These are phyloP conservation scores for Penicillium antarcticum DNA, from an alignment of 495 filamentous ascomycete species.

Conservation along the genomic window DNA sequence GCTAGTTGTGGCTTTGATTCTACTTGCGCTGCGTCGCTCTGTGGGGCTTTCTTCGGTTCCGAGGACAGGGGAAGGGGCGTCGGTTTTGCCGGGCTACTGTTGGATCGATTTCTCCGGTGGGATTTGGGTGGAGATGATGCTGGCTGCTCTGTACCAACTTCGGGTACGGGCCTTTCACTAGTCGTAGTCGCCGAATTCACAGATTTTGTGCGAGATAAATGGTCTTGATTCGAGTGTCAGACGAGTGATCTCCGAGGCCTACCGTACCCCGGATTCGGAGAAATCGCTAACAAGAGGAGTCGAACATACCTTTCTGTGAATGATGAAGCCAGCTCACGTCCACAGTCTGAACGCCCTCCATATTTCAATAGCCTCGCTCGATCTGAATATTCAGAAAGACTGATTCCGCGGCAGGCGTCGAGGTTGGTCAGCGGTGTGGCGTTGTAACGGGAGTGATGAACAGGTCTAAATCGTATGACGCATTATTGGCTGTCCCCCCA, in stretches of 20 bases:
- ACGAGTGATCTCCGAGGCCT: not conserved
- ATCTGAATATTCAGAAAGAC: not conserved
- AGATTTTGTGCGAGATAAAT: slow-evolving; percentile 41
- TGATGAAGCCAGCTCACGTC: slow-evolving; percentile 71
- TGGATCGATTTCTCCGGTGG: slow-evolving; percentile 23
- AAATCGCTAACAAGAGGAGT: not conserved
- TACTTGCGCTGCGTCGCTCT: slow-evolving; percentile 12
- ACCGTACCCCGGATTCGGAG: not conserved
- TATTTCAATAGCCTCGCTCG: slow-evolving; percentile 21
- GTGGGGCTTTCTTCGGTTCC: slow-evolving; percentile 13
- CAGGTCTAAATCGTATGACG: slow-evolving; percentile 24
- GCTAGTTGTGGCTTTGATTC: slow-evolving; percentile 19
- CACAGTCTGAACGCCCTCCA: slow-evolving; percentile 64
- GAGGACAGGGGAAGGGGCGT: slow-evolving; percentile 11
- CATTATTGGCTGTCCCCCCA: slow-evolving; percentile 28
- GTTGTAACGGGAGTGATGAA: slow-evolving; percentile 19
- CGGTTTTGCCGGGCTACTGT: slow-evolving; percentile 20
- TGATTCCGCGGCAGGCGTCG: not conserved
- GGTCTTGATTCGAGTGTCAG: slow-evolving; percentile 24
- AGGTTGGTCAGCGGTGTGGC: slow-evolving; percentile 20
- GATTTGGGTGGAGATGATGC: slow-evolving; percentile 14
- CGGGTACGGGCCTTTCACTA: slow-evolving; percentile 24
- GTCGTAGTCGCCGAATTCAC: slow-evolving; percentile 22
- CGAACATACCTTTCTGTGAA: slow-evolving; percentile 55
- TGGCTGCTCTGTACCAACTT: slow-evolving; percentile 11